These are phyloP conservation scores for Globisporangium nodosum DNA, from an alignment of 352 stramenopile species.

Conservation along the genomic window DNA sequence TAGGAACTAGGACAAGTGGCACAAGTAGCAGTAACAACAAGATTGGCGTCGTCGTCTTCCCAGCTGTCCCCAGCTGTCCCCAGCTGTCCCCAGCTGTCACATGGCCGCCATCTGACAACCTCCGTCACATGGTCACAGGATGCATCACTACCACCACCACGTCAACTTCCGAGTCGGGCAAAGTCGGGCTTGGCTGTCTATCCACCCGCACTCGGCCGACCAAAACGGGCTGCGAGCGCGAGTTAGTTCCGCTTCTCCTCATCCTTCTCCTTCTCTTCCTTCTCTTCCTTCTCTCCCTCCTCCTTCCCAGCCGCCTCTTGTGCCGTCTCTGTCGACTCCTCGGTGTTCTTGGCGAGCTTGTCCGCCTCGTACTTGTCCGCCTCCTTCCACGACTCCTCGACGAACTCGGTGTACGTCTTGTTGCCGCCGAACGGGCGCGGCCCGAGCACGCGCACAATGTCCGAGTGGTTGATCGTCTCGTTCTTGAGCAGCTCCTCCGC, in stretches of 20 bases:
- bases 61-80: no score
- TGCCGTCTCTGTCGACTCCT: constrained; percentile 8
- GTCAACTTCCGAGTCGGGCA: no score
- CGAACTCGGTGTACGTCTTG: constrained; percentile 96
- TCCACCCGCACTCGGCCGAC: not conserved
- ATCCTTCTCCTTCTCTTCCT: not conserved
- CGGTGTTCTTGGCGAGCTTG: constrained; percentile 34
- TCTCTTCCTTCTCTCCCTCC: not conserved
- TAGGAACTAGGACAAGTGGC: no score
- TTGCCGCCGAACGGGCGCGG: constrained; percentile 91
- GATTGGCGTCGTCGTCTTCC: not conserved
- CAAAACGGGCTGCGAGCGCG: no score
- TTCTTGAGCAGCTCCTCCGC: constrained; percentile 96
- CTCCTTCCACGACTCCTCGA: constrained; percentile 85
- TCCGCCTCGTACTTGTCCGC: constrained; percentile 77
- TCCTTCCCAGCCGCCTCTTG: constrained; percentile 15
- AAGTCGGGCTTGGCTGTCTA: not conserved
- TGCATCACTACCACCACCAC: no score
- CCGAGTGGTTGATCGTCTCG: constrained; percentile 99
- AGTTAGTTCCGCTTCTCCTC: not conserved
- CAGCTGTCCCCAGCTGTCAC: no score
- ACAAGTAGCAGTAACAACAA: not conserved
- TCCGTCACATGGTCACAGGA: no score
- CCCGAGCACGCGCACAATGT: constrained; percentile 95
- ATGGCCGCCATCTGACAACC: no score